phyloP scores from a whole-genome alignment of 192 early-diverging fungal genomes.

The Entrophospora sp. region DNA sequence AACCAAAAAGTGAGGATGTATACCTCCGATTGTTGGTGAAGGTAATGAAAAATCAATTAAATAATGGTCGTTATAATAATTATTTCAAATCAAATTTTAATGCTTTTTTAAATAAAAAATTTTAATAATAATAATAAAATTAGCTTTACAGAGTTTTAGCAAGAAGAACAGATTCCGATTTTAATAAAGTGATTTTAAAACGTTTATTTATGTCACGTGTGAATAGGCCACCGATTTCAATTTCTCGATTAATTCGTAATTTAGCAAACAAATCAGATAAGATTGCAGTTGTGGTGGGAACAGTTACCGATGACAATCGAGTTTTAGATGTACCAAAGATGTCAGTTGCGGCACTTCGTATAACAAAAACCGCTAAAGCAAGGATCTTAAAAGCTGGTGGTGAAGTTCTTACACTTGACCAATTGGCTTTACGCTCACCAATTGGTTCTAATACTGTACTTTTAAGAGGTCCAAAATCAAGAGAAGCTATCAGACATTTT shows the following conservation, averaged over 20 bases:
- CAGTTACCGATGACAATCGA: constrained; percentile 95
- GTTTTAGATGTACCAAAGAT: constrained; percentile 81
- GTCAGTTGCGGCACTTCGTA: constrained; percentile 87
- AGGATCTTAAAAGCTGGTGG: constrained; percentile 98
- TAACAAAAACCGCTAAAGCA: constrained; percentile 94
- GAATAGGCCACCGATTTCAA: constrained; percentile 91
- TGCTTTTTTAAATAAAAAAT: neutral
- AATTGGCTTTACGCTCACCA: constrained; percentile 97
- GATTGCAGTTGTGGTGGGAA: constrained; percentile 94
- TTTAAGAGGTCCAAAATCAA: constrained; percentile 88
- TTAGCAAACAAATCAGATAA: constrained; percentile 62
- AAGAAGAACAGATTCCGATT: constrained; percentile 94
- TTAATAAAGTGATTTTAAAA: constrained; percentile 99
- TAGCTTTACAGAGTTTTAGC: constrained; percentile 98
- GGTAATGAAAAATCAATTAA: constrained; percentile 25
- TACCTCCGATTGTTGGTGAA: constrained; percentile 98
- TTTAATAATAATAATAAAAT: neutral
- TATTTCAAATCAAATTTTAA: neutral
- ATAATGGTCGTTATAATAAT: neutral
- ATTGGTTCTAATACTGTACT: constrained; percentile 92
- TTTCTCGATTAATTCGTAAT: constrained; percentile 81
- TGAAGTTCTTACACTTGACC: constrained; percentile 96
- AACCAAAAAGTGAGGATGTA: constrained; percentile 90
- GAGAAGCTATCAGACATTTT: constrained; percentile 99
- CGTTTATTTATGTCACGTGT: constrained; percentile 97